phyloP scores from a whole-genome alignment of 2,329 filamentous ascomycete genomes.

The Beauveria sp. region DNA sequence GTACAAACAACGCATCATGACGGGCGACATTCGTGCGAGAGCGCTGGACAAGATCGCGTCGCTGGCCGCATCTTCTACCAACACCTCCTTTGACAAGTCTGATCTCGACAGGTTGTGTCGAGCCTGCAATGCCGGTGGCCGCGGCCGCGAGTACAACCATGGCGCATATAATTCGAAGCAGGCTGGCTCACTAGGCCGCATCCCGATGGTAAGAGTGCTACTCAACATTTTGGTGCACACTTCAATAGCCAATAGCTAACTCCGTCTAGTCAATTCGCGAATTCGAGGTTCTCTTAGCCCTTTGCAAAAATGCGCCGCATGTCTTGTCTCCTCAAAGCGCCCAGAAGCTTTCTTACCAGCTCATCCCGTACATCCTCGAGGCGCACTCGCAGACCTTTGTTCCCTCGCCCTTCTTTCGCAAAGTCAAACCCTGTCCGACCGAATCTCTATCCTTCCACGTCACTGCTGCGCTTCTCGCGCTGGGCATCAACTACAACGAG shows the following conservation, averaged over 20 bases:
- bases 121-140: constrained; percentile 43
- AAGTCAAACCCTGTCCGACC: constrained; percentile 80
- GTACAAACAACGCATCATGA: constrained; percentile 27
- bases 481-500: constrained; percentile 65
- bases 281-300: constrained; percentile 81
- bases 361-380: constrained; percentile 80
- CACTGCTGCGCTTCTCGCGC: constrained; percentile 69
- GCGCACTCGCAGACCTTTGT: constrained; percentile 72
- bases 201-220: constrained; percentile 51
- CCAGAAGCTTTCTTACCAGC: constrained; percentile 67
- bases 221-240: too few species aligned
- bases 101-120: constrained; percentile 56
- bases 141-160: constrained; percentile 37
- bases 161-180: constrained; percentile 34
- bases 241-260: neutral
- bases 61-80: constrained; percentile 49
- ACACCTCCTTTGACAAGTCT: constrained; percentile 50
- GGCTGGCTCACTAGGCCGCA: constrained; percentile 38
- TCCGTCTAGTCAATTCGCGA: constrained; percentile 69
- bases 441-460: constrained; percentile 75
- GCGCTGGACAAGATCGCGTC: constrained; percentile 59
- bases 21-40: constrained; percentile 51
- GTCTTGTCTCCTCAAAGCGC: constrained; percentile 66
- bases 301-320: constrained; percentile 81
- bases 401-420: constrained; percentile 73